Conservation (phyloP, 257 asterid genomes). For the Ligustrum vulgare region DNA sequence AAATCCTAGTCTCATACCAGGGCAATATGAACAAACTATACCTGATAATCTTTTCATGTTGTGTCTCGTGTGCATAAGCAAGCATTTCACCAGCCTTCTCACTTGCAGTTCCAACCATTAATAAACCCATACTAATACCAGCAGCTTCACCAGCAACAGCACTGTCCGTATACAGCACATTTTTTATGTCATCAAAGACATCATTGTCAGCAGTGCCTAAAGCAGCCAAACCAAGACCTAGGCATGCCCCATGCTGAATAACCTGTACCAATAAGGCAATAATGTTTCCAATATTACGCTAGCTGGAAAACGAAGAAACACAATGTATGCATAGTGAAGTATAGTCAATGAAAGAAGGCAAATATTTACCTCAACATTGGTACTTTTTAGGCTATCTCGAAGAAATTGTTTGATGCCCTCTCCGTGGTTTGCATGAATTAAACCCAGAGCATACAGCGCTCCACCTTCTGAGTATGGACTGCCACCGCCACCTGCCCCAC, state of each 20-base stretch:
- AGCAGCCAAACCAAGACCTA: slow-evolving; percentile 97
- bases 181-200: slow-evolving; percentile 78
- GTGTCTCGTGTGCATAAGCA: slow-evolving; percentile 97
- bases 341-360: neutral
- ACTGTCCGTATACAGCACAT: slow-evolving; percentile 86
- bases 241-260: slow-evolving; percentile 99
- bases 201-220: slow-evolving; percentile 95
- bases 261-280: slow-evolving; percentile 53
- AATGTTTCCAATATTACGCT: slow-evolving; percentile 18
- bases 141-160: slow-evolving; percentile 99
- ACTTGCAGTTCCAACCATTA: slow-evolving; percentile 98
- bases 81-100: slow-evolving; percentile 96
- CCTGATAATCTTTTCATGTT: slow-evolving; percentile 97
- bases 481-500: slow-evolving; percentile 92
- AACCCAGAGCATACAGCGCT: slow-evolving; percentile 90
- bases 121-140: slow-evolving; percentile 93
- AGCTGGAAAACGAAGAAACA: slow-evolving; percentile 9
- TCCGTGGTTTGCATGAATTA: slow-evolving; percentile 96
- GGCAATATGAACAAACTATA: slow-evolving; percentile 28
- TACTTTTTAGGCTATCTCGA: slow-evolving; percentile 78
- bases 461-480: slow-evolving; percentile 99
- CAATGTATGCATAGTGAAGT: neutral
- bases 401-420: slow-evolving; percentile 95
- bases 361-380: slow-evolving; percentile 77
- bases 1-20: neutral